phyloP scores from a whole-genome alignment of 2,329 filamentous ascomycete species.

The Thelonectria olida region DNA sequence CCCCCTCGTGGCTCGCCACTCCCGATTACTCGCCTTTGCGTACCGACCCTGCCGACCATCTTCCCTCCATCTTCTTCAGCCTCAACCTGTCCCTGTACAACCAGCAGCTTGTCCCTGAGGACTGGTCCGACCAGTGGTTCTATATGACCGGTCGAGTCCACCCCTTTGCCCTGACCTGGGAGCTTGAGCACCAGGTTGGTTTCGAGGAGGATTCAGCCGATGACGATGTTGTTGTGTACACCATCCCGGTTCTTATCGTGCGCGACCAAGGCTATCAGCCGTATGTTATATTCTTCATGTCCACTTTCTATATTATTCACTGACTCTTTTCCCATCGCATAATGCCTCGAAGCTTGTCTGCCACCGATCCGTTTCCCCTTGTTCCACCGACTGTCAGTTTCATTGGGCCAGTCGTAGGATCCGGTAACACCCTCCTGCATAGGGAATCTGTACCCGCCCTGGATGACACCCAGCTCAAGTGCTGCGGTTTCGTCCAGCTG shows the following conservation, averaged over 20 bases:
- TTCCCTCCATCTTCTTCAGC: slow-evolving; percentile 2
- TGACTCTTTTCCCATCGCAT: too few relatives aligned
- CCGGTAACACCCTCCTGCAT: too few relatives aligned
- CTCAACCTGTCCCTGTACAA: neutral
- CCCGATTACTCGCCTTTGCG: neutral
- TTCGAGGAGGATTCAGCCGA: neutral
- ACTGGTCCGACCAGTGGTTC: slow-evolving; percentile 5
- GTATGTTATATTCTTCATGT: neutral
- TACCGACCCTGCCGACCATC: neutral
- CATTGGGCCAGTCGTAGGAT: too few relatives aligned
- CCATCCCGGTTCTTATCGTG: too few relatives aligned
- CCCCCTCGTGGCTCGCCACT: too few relatives aligned
- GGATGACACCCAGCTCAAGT: too few relatives aligned
- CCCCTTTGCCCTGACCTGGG: neutral
- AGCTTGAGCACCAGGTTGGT: neutral
- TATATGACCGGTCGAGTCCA: neutral
- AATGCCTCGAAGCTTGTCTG: too few relatives aligned
- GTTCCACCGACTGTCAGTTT: too few relatives aligned
- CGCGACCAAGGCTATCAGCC: neutral
- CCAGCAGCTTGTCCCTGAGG: neutral
- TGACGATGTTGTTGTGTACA: neutral
- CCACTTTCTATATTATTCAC: neutral
- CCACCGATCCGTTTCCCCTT: too few relatives aligned
- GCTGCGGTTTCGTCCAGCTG: too few relatives aligned
- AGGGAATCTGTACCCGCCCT: too few relatives aligned